Evolutionary conservation across 352 stramenopile species (phyloP), one percentile per base, ranked within the genome.

Genomic region (Pythium scleroteichum): DNA sequence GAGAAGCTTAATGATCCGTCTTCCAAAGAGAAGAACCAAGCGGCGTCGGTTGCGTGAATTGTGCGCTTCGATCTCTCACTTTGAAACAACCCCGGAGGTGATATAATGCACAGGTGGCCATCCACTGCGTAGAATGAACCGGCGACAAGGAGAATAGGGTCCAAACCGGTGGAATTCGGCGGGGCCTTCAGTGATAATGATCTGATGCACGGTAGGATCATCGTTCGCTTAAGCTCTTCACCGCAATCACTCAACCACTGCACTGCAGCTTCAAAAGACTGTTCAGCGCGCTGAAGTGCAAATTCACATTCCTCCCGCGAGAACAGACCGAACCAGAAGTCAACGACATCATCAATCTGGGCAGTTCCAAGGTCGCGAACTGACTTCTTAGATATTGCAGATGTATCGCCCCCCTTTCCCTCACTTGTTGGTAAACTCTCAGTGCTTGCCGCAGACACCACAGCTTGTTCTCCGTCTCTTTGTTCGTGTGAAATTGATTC

Each of bases 71-170:
- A 39, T 54, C 66, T 64, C 17, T 84, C 78, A 26, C 62, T 75
- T 24, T 82, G 68, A 50, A 82, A 90, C 51, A 92, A 41, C 0
- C 80, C 81, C 23, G 76, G 78, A n/a, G 82, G 82, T 13, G 80
- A 76, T 48, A 90, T 66, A 27, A 90, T 74, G 33, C 82, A 89
- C 19, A 92, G 56, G 24, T 90, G 73, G 5, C 62, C 69, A 9
- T 67, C 69, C n/a, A 74, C 79, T 16, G 72, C 71, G 51, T 87
- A 92, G 41, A 90, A 90, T 41, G 82, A 87, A 13, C 80, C 82
- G 4, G 80, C 82, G 23, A 92, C 78, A 6, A 92, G 71, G 26
- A 92, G 40, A 44, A 90, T 79, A n/a, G 82, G 82, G 62, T 92
- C 82, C 24, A 92, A 46, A 3, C 66, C 71, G 42, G 66, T 67